These are phyloP conservation scores for Backusella psychrophila DNA, from an alignment of 192 early-diverging fungal genomes.

Conservation along the genomic window DNA sequence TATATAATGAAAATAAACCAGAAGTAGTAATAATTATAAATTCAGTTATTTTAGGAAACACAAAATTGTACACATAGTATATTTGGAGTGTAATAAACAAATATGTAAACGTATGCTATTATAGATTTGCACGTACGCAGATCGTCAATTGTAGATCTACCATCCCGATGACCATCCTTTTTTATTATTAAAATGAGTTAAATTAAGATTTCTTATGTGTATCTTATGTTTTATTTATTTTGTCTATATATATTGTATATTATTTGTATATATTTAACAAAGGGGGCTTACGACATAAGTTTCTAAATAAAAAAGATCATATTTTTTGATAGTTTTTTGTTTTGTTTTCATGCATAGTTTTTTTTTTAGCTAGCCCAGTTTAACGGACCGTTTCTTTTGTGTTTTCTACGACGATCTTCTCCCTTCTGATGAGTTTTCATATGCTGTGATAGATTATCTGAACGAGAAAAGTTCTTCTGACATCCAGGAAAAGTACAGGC, in stretches of 20 bases:
- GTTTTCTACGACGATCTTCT: constrained; percentile 18
- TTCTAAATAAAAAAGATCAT: constrained; percentile 1
- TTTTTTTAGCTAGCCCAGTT: not conserved
- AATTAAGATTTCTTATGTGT: not conserved
- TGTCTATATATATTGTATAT: not conserved
- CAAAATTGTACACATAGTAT: not conserved
- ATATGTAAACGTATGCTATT: not conserved
- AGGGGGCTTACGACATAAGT: not conserved
- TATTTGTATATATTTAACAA: not conserved
- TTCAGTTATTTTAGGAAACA: not conserved
- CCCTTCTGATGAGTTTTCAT: constrained; percentile 39
- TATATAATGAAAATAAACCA: not conserved
- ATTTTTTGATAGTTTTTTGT: not conserved
- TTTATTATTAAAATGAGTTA: not conserved
- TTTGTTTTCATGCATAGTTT: not conserved
- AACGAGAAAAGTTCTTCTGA: constrained; percentile 56
- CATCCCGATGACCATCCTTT: not conserved
- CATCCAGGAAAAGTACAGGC: constrained; percentile 53
- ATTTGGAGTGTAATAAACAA: not conserved
- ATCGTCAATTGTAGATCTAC: not conserved
- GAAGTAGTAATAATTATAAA: not conserved
- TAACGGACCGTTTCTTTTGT: not conserved
- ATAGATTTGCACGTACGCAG: not conserved
- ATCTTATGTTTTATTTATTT: constrained; percentile 9
- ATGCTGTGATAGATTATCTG: constrained; percentile 65